Evolutionary conservation across 768 basidiomycete species (phyloP).

Genomic region (Rhizopogon salebrosus): DNA sequence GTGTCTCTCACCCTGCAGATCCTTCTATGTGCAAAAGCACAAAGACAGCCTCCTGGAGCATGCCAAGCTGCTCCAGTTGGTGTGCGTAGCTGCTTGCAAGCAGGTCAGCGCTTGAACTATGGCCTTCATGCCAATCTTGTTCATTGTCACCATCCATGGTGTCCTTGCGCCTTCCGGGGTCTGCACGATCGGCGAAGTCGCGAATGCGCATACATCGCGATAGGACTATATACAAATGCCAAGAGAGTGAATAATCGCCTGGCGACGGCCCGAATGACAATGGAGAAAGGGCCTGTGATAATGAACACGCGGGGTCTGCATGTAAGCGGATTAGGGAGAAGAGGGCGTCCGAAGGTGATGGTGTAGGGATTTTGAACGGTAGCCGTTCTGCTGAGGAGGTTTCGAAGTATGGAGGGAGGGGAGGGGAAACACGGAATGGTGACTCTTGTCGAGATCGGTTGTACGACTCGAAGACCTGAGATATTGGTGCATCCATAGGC

Average conservation of each 20-base stretch:
- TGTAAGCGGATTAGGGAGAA: slow-evolving; percentile 79
- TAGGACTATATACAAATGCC: slow-evolving; percentile 90
- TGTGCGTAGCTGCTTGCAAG: slow-evolving; percentile 81
- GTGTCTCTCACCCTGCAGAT: slow-evolving; percentile 57
- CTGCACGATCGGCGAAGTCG: slow-evolving; percentile 82
- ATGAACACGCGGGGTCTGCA: slow-evolving; percentile 65
- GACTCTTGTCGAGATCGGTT: slow-evolving; percentile 35
- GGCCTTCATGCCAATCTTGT: slow-evolving; percentile 59
- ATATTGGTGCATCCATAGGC: slow-evolving; percentile 63
- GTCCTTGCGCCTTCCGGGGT: slow-evolving; percentile 32
- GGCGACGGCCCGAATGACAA: slow-evolving; percentile 71
- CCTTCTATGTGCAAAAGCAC: slow-evolving; percentile 87
- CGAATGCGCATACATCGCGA: slow-evolving; percentile 77
- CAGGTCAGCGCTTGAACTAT: slow-evolving; percentile 79
- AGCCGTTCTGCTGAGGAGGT: slow-evolving; percentile 15
- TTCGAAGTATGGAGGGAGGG: slow-evolving; percentile 56
- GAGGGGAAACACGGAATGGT: slow-evolving; percentile 41
- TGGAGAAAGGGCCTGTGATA: slow-evolving; percentile 65
- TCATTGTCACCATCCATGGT: slow-evolving; percentile 35
- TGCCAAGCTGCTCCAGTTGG: slow-evolving; percentile 76
- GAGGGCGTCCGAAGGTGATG: slow-evolving; percentile 62
- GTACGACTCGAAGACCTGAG: slow-evolving; percentile 64
- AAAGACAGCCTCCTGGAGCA: slow-evolving; percentile 84
- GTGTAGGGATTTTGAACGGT: slow-evolving; percentile 38
- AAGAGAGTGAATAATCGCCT: slow-evolving; percentile 78